Evolutionary conservation across 768 basidiomycete species (phyloP), one percentile per base, ranked within the genome.

Genomic region (Mrakia hoshinonis): DNA sequence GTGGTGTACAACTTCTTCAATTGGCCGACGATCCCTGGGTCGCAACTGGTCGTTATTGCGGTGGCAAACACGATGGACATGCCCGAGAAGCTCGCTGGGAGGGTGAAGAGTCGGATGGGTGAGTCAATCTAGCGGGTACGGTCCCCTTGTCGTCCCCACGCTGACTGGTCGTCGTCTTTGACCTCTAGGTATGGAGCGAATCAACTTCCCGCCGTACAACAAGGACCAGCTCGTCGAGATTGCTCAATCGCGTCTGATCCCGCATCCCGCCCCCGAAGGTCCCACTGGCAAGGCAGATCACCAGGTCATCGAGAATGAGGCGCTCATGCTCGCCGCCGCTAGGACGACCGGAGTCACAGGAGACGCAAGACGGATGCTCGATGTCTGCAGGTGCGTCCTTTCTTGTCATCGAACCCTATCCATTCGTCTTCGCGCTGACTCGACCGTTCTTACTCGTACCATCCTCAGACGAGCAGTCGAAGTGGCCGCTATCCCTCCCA

Each of bases 1-100:
- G 95, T 99, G 12, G 90, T 99, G 26, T 99, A 99, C 81, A 97
- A 97, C 77, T 98, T 99, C 81, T 98, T 98, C 84, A 98, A 99
- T 78, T 99, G 96, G 95, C 96, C 96, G 1, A 95, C 93, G 4
- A 82, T 96, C 64, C 83, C 85, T 0, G 87, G 87, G 24, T 93
- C 92, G 70, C 91, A 90, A 78, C 84, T 99, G 6, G 87, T 97
- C 65, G 96, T 99, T 1, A 85, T 99, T 64, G 95, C 96, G 0
- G 93, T 99, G 0, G 96, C 96, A 9, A 99, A 98, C 78, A 93
- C 95, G 38, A 95, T 96, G 90, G 95, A 98, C 77, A 83, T 98
- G 67, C 96, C 96, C 0, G 95, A 98, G 79, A 84, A 95, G 55
- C 89, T 99, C 86, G 88, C 84, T 3, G 92, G 92, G 0, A 87